Evolutionary conservation across 345 rosid species (phyloP), one percentile per base, ranked within the genome.

Genomic region (Excoecaria agallocha): DNA sequence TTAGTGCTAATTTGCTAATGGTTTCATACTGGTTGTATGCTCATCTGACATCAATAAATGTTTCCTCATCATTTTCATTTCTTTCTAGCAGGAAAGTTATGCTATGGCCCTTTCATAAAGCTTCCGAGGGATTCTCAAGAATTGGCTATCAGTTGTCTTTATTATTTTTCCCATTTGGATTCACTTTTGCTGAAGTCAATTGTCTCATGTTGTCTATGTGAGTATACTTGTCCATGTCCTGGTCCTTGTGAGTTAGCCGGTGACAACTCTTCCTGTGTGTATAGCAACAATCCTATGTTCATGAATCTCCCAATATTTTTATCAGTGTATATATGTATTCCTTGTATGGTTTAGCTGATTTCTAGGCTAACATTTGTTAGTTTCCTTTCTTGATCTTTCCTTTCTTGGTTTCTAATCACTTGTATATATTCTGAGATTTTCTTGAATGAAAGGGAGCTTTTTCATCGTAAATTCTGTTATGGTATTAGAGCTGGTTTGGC

Each of bases 51-150:
- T 35, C 24, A 22, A 49, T 59, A 45, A 20, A 30, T 65, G 15
- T 66, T 35, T 67, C 68, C 74, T 74, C 41, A 45, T 69, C 55
- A 20, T 62, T 39, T 25, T 43, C 20, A 37, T 70, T 69, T 49
- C n/a, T 75, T 30, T 69, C 61, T 48, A 73, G 69, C 88, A 89
- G 98, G 92, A 79, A 78, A 80, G 37, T 74, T 80, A 66, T 35
- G 59, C 59, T 83, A 83, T 81, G 99, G 99, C 68, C 92, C 92
- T 75, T 93, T 95, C 83, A 45, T 86, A 60, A 85, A 77, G 61
- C 97, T 95, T 77, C 84, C 90, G 15, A 46, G 76, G 77, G 89
- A 86, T 79, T 76, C 80, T 73, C 98, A 93, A 82, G 93, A 89
- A 69, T 81, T 91, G 67, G 75, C 97, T 37, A 60, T 89, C 55